Evolutionary conservation across 768 basidiomycete species (phyloP).

Genomic region (Boletus rubropictus): DNA sequence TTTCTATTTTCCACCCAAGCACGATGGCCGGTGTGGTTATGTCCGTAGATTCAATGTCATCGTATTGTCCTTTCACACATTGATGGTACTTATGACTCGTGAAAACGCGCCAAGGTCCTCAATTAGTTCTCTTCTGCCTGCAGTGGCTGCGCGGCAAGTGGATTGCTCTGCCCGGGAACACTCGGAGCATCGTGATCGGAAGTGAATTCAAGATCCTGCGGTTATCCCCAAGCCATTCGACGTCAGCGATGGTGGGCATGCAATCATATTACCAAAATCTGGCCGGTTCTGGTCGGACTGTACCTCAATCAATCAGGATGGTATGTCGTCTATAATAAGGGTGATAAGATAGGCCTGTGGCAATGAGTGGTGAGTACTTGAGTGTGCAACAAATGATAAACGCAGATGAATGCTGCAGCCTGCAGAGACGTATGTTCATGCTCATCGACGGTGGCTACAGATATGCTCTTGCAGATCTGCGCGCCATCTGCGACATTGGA

Average conservation of each 20-base stretch:
- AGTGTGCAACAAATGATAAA: slow-evolving; percentile 16
- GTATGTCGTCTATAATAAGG: slow-evolving; percentile 22
- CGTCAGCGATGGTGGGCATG: neutral
- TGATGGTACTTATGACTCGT: neutral
- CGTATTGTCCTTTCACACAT: neutral
- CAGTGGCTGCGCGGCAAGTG: too few relatives aligned
- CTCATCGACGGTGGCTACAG: slow-evolving; percentile 26
- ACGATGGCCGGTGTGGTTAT: neutral
- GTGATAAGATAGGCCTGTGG: slow-evolving; percentile 27
- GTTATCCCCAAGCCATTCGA: neutral
- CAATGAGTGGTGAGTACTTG: slow-evolving; percentile 29
- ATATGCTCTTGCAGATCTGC: slow-evolving; percentile 47
- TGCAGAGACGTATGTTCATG: neutral
- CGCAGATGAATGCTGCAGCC: slow-evolving; percentile 5
- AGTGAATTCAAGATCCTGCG: neutral
- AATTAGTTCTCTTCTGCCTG: neutral
- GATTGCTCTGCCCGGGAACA: neutral
- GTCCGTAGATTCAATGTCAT: neutral
- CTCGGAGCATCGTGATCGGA: neutral
- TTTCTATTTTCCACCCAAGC: neutral
- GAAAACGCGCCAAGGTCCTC: neutral
- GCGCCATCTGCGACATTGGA: slow-evolving; percentile 40
- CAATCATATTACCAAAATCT: neutral
- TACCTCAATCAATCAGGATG: slow-evolving; percentile 1
- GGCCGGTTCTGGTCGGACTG: neutral